These are phyloP conservation scores for Rhodotorula babjevae DNA, from an alignment of 768 basidiomycete genomes.

Conservation along the genomic window DNA sequence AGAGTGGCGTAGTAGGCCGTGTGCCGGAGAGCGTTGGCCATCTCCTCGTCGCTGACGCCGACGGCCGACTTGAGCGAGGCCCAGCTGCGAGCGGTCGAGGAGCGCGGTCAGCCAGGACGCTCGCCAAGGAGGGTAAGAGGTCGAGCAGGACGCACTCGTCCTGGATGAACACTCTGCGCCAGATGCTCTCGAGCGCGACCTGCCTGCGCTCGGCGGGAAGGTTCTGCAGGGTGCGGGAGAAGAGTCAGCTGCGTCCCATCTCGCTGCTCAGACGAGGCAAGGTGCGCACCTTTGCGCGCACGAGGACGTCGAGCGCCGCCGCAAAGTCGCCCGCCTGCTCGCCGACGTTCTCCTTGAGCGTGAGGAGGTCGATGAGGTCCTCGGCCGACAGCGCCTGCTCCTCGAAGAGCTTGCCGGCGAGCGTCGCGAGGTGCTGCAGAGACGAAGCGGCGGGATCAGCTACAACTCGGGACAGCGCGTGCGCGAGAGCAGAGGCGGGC, in stretches of 20 bases:
- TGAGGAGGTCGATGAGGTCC: slow-evolving; percentile 74
- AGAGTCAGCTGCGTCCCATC: not conserved
- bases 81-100: slow-evolving; percentile 59
- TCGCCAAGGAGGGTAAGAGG: not conserved
- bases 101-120: not conserved
- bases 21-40: slow-evolving; percentile 63
- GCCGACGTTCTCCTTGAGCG: slow-evolving; percentile 69
- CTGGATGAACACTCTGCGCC: slow-evolving; percentile 81
- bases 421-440: slow-evolving; percentile 69
- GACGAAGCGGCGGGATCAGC: too few relatives aligned
- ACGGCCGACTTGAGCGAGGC: slow-evolving; percentile 65
- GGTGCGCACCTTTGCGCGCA: slow-evolving; percentile 53
- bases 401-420: slow-evolving; percentile 65
- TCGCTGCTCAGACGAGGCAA: too few relatives aligned
- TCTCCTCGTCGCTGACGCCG: slow-evolving; percentile 69
- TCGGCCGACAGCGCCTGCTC: slow-evolving; percentile 71
- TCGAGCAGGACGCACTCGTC: slow-evolving; percentile 64
- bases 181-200: slow-evolving; percentile 68
- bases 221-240: slow-evolving; percentile 49
- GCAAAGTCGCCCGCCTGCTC: slow-evolving; percentile 53
- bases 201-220: slow-evolving; percentile 65
- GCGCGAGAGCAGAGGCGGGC: slow-evolving; percentile 21
- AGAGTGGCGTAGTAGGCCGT: slow-evolving; percentile 74
- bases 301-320: slow-evolving; percentile 51
- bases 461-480: too few relatives aligned